Percentiles rank a stretch among this genome's conserved stretches.
Conservation (phyloP, 129 eudicot species). For the Ambrosia artemisiifolia region DNA sequence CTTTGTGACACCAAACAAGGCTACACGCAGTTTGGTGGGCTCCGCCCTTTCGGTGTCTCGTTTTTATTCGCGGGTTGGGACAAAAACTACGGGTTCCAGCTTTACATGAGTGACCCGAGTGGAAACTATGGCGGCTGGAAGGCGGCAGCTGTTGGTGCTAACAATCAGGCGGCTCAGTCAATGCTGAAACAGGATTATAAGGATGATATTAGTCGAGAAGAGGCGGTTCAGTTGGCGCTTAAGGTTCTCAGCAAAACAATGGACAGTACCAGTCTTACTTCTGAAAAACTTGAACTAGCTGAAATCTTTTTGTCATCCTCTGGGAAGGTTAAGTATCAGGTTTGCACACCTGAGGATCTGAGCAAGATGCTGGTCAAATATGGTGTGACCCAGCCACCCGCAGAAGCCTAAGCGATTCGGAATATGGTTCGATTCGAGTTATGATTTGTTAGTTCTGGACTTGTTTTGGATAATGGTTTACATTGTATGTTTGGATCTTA, state of each 20-base stretch:
- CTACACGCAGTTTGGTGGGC: constrained; percentile 93
- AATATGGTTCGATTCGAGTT: neutral
- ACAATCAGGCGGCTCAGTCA: constrained; percentile 85
- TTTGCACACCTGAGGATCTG: constrained; percentile 52
- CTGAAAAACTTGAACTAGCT: constrained; percentile 80
- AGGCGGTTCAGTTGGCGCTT: constrained; percentile 71
- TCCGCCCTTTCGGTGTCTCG: constrained; percentile 87
- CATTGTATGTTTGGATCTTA: constrained; percentile 11
- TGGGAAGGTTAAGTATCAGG: constrained; percentile 80
- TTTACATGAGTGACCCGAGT: constrained; percentile 93
- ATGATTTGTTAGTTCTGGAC: constrained; percentile 15
- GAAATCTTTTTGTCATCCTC: constrained; percentile 63
- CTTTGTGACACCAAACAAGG: constrained; percentile 94
- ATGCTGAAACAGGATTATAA: constrained; percentile 85
- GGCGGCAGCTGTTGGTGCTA: constrained; percentile 88
- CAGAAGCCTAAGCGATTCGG: constrained; percentile 37
- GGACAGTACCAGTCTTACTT: constrained; percentile 80
- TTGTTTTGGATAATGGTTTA: constrained; percentile 22
- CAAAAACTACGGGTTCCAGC: constrained; percentile 80
- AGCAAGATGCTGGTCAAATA: constrained; percentile 54
- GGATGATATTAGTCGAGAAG: constrained; percentile 73
- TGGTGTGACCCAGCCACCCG: constrained; percentile 70
- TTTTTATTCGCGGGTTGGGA: constrained; percentile 94
- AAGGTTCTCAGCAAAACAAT: constrained; percentile 87
- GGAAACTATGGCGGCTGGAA: constrained; percentile 93